Base-by-base conservation (phyloP, 1,139 yeast genomes). In the Debaryomyces psychrophilus region DNA sequence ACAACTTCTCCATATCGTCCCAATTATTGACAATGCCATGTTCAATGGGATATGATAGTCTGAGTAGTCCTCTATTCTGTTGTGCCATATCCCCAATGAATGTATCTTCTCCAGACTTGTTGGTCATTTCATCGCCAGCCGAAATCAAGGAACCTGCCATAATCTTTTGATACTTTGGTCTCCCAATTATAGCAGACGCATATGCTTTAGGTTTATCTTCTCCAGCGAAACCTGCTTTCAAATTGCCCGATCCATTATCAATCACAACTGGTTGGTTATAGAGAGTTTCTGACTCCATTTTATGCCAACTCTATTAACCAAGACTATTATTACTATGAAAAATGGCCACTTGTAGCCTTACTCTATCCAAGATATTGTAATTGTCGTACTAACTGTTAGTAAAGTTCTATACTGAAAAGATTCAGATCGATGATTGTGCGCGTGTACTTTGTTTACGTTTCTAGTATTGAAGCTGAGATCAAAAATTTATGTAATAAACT, bases 181-280 rank as follows among this genome's bases (percentile, higher is more conserved):
- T 68, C 2, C 98, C 98, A 2, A 90, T 76, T 17, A 88, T 69
- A 29, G 77, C 68, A 2, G 81, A 67, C 33, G 69, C 69, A 50
- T 69, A 77, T 34, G 81, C 65, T 55, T 81, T 78, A 2, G 98
- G 98, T 54, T 74, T 78, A 47, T 89, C 95, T 55, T 88, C 95
- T 14, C 97, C 97, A 1, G 97, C 96, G 67, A 92, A 88, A 1
- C 98, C 98, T 0, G 96, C 90, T 61, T 90, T 87, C 47, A 90
- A 73, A 42, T 80, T 78, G 1, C 96, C 96, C 4, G 96, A 85
- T n/a, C 98, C 98, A 70, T 89, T 90, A 65, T 92, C 98, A 29
- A 92, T 76, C 31, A 92, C 97, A 41, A 92, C 82, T 2, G 97
- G 97, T 66, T 92, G 97, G 65, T 90, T 92, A 50, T 74, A 75